Percentiles rank a stretch among this genome's conserved stretches.
These are phyloP conservation scores for Solanum lycopersicoides DNA, from an alignment of 257 asterid genomes.

Conservation along the genomic window DNA sequence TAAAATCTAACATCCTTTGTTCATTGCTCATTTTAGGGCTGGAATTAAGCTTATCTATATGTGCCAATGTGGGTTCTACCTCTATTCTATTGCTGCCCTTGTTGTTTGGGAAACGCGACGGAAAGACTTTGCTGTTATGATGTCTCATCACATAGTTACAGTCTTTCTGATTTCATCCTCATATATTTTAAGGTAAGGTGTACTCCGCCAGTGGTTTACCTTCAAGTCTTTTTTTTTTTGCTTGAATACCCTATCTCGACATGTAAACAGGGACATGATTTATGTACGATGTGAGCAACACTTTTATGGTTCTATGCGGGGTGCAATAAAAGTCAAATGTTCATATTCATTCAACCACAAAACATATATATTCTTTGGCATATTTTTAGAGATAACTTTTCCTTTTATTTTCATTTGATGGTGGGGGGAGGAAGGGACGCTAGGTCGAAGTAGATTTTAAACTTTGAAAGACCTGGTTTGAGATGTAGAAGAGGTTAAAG, in stretches of 20 bases:
- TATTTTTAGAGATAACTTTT: not conserved
- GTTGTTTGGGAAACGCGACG: constrained; percentile 90
- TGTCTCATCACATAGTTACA: constrained; percentile 86
- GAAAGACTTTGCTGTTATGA: constrained; percentile 86
- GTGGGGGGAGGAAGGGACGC: not conserved
- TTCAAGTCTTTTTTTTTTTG: not conserved
- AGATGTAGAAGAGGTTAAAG: not conserved
- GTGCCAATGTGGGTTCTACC: constrained; percentile 96
- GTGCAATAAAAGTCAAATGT: not conserved
- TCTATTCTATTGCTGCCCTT: constrained; percentile 73
- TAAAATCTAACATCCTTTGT: not conserved
- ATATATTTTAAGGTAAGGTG: constrained; percentile 55
- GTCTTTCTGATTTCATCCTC: constrained; percentile 64
- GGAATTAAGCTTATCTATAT: constrained; percentile 57
- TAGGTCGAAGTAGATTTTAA: not conserved
- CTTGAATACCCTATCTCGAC: not conserved
- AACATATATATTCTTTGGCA: not conserved
- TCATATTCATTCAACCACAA: not conserved
- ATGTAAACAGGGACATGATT: not conserved
- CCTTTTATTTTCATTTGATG: not conserved
- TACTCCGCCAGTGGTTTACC: constrained; percentile 5
- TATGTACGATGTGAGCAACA: not conserved
- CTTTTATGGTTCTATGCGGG: not conserved
- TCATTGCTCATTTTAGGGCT: constrained; percentile 30
- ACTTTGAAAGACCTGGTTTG: not conserved